phyloP scores from a whole-genome alignment of 495 filamentous ascomycete species.

The Aspergillus panamensis region DNA sequence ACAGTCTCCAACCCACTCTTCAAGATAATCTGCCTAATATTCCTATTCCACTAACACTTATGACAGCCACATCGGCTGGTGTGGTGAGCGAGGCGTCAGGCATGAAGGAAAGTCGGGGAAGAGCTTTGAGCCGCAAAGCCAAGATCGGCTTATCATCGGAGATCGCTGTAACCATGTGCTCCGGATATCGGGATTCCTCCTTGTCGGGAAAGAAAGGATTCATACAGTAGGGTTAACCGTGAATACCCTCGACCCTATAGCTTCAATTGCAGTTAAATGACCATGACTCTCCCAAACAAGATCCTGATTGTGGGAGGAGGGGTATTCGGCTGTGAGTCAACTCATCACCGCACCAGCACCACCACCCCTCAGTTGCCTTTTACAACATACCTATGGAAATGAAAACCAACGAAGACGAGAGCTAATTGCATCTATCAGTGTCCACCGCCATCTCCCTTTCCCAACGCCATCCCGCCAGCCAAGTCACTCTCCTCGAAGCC shows the following conservation, averaged over 20 bases:
- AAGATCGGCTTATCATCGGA: constrained; percentile 1
- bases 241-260: neutral
- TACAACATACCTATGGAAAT: neutral
- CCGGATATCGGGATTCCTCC: too few relatives aligned
- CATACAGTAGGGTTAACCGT: neutral
- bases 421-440: constrained; percentile 28
- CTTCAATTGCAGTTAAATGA: neutral
- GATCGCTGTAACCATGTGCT: neutral
- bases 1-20: neutral
- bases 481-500: constrained; percentile 68
- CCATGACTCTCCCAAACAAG: constrained; percentile 44
- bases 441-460: constrained; percentile 66
- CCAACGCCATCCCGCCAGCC: constrained; percentile 49
- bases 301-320: constrained; percentile 76
- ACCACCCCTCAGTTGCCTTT: neutral
- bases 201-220: neutral
- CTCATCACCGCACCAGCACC: neutral
- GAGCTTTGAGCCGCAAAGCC: neutral
- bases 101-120: neutral
- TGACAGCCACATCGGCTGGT: neutral
- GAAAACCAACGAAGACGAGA: neutral
- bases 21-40: neutral
- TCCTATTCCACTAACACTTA: neutral
- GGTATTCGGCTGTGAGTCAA: constrained; percentile 65
- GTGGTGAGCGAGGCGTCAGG: neutral